Conservation (phyloP, 345 rosid genomes). For the Ceriops zippeliana region DNA sequence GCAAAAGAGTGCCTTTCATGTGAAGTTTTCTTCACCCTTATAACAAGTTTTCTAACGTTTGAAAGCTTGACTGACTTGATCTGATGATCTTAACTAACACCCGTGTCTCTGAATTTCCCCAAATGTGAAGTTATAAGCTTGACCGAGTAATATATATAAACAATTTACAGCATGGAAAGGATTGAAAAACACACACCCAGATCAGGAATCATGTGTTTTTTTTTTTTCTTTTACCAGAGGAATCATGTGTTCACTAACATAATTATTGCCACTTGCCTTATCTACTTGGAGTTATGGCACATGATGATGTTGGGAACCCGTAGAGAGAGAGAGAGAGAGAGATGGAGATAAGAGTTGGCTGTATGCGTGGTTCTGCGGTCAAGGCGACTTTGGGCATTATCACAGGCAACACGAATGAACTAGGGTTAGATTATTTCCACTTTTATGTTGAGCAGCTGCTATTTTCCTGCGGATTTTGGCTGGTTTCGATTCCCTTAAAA, state of each 20-base stretch:
- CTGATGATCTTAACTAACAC: conserved; percentile 9
- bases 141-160: neutral
- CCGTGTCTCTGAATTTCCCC: neutral
- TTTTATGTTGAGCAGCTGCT: too few relatives aligned
- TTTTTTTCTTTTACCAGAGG: too few relatives aligned
- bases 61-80: conserved; percentile 1
- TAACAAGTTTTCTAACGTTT: too few relatives aligned
- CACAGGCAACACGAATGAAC: conserved; percentile 10
- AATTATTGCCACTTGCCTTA: conserved; percentile 11
- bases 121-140: neutral
- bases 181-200: too few relatives aligned
- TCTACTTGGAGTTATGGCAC: neutral
- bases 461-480: too few relatives aligned
- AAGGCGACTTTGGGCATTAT: neutral
- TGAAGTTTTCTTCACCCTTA: too few relatives aligned
- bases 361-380: conserved; percentile 8
- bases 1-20: too few relatives aligned
- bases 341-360: neutral
- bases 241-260: neutral
- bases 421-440: too few relatives aligned
- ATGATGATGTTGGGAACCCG: conserved; percentile 19
- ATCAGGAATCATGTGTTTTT: neutral
- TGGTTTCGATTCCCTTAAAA: too few relatives aligned
- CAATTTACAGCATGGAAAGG: too few relatives aligned
- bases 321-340: neutral